These are phyloP conservation scores for Epichloe typhina DNA, from an alignment of 2,329 filamentous ascomycete species.

Conservation along the genomic window DNA sequence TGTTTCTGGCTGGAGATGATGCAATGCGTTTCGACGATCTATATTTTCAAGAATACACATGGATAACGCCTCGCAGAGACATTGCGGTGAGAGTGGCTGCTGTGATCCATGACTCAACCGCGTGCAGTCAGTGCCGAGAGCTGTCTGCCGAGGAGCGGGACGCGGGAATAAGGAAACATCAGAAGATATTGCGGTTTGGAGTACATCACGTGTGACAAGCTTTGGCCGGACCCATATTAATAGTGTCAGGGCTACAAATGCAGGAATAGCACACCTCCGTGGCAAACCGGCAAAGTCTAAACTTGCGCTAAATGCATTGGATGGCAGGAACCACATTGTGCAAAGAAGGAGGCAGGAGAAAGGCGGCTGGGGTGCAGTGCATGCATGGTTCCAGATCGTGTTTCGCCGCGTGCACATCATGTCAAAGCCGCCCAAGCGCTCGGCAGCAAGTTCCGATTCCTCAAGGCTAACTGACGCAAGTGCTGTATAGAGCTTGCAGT, in stretches of 20 bases:
- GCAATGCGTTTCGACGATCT: too few species aligned
- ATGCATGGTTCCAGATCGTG: background rate
- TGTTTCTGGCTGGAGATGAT: too few species aligned
- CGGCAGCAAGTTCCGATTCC: background rate
- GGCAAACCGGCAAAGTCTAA: background rate
- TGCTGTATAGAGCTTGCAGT: too few species aligned
- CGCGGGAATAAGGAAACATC: background rate
- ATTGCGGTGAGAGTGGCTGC: background rate
- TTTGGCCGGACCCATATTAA: background rate
- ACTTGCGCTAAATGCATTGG: background rate
- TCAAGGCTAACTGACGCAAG: background rate
- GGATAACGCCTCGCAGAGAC: background rate
- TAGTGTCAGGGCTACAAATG: background rate
- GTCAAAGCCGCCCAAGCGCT: background rate
- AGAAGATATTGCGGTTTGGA: too few species aligned
- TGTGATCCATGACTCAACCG: background rate
- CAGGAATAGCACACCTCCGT: background rate
- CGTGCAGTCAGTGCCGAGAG: background rate
- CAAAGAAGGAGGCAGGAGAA: too few species aligned
- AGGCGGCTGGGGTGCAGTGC: too few species aligned
- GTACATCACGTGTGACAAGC: background rate
- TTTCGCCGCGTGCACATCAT: background rate
- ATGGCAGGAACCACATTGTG: too few species aligned
- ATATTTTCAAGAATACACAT: too few species aligned
- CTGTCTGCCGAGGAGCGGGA: background rate